Conservation (phyloP, 1,139 yeast species). For the Debaryomyces nepalensis region DNA sequence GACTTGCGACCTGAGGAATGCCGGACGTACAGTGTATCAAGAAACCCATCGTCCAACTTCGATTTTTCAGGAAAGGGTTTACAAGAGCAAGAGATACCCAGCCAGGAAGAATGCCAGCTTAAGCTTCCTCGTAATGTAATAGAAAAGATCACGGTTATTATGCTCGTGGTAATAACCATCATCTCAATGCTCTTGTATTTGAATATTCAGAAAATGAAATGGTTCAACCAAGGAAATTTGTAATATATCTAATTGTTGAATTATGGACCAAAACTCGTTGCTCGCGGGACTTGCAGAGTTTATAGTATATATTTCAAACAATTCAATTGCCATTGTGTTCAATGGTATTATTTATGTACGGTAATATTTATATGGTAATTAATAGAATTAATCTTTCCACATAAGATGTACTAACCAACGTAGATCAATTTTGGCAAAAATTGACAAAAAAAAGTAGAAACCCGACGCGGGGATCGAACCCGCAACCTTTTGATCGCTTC, state of each 20-base stretch:
- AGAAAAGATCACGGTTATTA: slow-evolving; percentile 26
- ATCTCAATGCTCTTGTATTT: slow-evolving; percentile 32
- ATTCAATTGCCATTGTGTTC: not conserved
- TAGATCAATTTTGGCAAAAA: not conserved
- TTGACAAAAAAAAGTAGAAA: slow-evolving; percentile 18
- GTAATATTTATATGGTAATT: slow-evolving; percentile 3
- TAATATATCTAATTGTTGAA: not conserved
- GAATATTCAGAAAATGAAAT: slow-evolving; percentile 35
- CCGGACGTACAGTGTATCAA: slow-evolving; percentile 8
- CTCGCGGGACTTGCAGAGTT: not conserved
- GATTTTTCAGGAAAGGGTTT: not conserved
- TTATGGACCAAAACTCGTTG: not conserved
- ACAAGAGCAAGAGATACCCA: slow-evolving; percentile 14
- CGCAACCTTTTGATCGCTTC: slow-evolving; percentile 39
- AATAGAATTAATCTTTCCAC: not conserved
- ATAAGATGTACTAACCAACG: not conserved
- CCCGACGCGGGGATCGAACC: slow-evolving; percentile 46
- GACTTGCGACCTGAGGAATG: slow-evolving; percentile 25
- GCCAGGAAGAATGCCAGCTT: slow-evolving; percentile 13
- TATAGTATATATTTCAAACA: not conserved
- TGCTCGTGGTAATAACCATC: slow-evolving; percentile 29
- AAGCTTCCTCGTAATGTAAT: slow-evolving; percentile 16
- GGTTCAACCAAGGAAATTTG: slow-evolving; percentile 20
- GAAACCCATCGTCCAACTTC: slow-evolving; percentile 10
- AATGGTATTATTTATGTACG: not conserved